Conservation (phyloP, 441 rosid genomes). For the Viola pubescens region DNA sequence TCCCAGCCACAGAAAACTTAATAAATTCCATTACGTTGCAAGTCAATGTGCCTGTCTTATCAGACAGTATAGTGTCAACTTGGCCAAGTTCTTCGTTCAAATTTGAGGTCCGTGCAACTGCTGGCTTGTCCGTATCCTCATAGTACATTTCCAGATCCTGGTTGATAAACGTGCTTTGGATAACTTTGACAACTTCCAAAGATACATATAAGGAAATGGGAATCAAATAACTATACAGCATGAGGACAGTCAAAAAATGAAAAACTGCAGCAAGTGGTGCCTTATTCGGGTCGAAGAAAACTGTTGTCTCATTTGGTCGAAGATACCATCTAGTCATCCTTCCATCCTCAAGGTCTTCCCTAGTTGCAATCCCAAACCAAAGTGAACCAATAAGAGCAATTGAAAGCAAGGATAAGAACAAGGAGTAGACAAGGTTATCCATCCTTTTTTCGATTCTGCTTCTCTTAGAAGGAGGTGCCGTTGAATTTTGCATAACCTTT, state of each 20-base stretch:
- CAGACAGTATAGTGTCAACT: constrained; percentile 71
- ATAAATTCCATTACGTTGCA: constrained; percentile 84
- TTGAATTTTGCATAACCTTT: constrained; percentile 68
- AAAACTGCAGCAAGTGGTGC: constrained; percentile 39
- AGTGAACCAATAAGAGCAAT: constrained; percentile 47
- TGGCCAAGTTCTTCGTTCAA: constrained; percentile 73
- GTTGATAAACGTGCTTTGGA: constrained; percentile 66
- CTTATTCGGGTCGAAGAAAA: constrained; percentile 45
- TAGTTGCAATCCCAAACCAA: constrained; percentile 49
- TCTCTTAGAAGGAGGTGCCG: constrained; percentile 17
- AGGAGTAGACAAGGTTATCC: constrained; percentile 58
- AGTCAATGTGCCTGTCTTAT: constrained; percentile 81
- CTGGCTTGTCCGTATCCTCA: constrained; percentile 67
- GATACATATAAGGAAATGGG: constrained; percentile 84
- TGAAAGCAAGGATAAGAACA: constrained; percentile 47
- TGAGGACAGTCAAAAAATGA: constrained; percentile 61
- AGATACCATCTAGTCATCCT: constrained; percentile 67
- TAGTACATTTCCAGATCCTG: constrained; percentile 61
- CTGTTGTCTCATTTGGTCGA: constrained; percentile 47
- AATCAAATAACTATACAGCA: constrained; percentile 69
- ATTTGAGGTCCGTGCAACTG: constrained; percentile 26
- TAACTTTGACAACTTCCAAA: constrained; percentile 68
- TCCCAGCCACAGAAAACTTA: constrained; percentile 68
- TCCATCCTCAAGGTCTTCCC: constrained; percentile 44
- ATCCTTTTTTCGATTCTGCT: constrained; percentile 33